Base-by-base conservation (phyloP, 768 basidiomycete species). In the Auricularia sp. region DNA sequence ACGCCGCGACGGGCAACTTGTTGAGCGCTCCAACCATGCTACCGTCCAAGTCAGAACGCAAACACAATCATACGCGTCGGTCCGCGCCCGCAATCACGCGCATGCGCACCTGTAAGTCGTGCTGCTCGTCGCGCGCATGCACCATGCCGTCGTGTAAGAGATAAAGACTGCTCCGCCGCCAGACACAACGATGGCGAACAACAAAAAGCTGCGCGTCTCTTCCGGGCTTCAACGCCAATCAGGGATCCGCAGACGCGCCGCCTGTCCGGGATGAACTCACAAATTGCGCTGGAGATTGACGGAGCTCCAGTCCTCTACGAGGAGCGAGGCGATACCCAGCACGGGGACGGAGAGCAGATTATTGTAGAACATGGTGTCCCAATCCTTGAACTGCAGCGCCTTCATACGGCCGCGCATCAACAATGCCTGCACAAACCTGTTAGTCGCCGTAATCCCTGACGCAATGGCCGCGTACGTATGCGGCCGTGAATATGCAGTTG, bases 311-410 rank as follows among this genome's bases (percentile, higher is more conserved):
- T 97, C 86, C 76, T 99, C 97, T 36, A 88, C 75, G 60, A 93
- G 68, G 68, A 98, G 68, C 8, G 95, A 97, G 71, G 88, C 92
- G 61, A 92, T 70, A 63, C 83, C 80, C 54, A 99, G 79, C 44
- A 98, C 86, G 3, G 97, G 97, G 69, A 98, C 95, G 21, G 93
- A 96, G 62, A 98, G 78, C 56, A 98, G 73, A 74, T 98, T 99
- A 79, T 96, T 97, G 80, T 98, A 98, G 78, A 93, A 96, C 94
- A 98, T 98, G 12, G 94, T 88, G 72, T 98, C 96, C 95, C 94
- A 97, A 71, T 99, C 96, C 61, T 93, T 87, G 78, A 98, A 98
- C 21, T 92, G 92, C 16, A 93, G 98, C 51, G 80, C 74, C 78
- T 98, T 98, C 80, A 99, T 98, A 64, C 88, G 84, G 74, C 96